phyloP scores from a whole-genome alignment of 1,284 basidiomycete genomes.

The Microbotryum lychnidis-dioicae region DNA sequence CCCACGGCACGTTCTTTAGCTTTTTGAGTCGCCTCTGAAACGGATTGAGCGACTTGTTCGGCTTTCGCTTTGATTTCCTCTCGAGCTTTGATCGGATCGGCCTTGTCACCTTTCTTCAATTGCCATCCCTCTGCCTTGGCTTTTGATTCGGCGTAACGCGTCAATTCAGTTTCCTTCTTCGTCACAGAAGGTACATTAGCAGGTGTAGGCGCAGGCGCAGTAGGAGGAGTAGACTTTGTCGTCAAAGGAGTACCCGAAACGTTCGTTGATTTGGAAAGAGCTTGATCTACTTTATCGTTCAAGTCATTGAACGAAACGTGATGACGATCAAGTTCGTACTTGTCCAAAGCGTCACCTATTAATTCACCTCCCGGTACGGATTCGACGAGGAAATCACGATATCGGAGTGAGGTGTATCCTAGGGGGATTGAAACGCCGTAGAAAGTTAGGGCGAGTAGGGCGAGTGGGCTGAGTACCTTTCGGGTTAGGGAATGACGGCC shows the following conservation, averaged over 20 bases:
- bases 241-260: constrained; percentile 26
- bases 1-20: constrained; percentile 20
- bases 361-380: constrained; percentile 63
- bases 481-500: constrained; percentile 31
- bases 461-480: constrained; percentile 42
- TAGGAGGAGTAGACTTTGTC: too few species aligned
- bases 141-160: constrained; percentile 50
- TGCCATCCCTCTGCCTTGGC: constrained; percentile 33
- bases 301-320: constrained; percentile 52
- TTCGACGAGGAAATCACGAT: constrained; percentile 73
- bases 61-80: constrained; percentile 36
- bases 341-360: constrained; percentile 71
- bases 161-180: constrained; percentile 33
- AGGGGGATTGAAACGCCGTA: constrained; percentile 68
- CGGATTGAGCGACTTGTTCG: constrained; percentile 27
- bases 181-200: constrained; percentile 21
- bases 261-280: constrained; percentile 38
- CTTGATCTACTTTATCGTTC: constrained; percentile 54
- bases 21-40: constrained; percentile 3
- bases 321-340: constrained; percentile 44
- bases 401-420: constrained; percentile 61
- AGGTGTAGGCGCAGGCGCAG: constrained; percentile 27
- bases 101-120: constrained; percentile 36
- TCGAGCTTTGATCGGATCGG: constrained; percentile 37
- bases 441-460: constrained; percentile 47